Percentiles rank a stretch among this genome's conserved stretches.
These are phyloP conservation scores for Ulota crispa DNA, from an alignment of 225 moss, liverwort and hornwort species.

Conservation along the genomic window DNA sequence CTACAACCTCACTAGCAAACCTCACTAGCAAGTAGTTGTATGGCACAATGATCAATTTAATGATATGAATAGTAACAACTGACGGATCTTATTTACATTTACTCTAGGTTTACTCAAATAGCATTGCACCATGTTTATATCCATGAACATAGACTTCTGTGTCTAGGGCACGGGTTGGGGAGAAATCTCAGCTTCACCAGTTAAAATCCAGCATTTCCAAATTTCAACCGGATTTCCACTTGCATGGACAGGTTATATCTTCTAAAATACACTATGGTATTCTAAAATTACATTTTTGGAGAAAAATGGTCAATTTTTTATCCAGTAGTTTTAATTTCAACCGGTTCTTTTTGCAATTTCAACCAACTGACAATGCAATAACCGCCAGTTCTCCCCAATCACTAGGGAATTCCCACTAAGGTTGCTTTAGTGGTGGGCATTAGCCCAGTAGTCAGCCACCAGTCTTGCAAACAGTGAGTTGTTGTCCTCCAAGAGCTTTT, in stretches of 20 bases:
- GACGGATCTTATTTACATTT: not conserved
- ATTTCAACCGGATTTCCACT: no score
- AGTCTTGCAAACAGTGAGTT: constrained; percentile 58
- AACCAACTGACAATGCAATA: no score
- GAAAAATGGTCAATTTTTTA: no score
- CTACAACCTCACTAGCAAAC: no score
- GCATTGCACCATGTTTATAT: not conserved
- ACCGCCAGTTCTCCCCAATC: no score
- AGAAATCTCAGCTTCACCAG: no score
- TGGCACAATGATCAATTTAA: not conserved
- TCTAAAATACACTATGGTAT: no score
- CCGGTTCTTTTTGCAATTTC: no score
- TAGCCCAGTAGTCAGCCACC: constrained; percentile 65
- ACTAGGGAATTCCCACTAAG: not conserved
- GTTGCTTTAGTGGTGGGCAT: constrained; percentile 40
- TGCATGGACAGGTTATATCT: no score
- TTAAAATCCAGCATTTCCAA: no score
- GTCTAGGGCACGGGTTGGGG: not conserved
- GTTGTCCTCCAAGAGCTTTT: constrained; percentile 45
- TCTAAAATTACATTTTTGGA: no score
- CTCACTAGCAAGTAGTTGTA: not conserved
- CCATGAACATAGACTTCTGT: not conserved
- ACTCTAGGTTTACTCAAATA: not conserved
- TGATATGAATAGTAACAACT: not conserved
- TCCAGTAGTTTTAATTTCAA: no score